phyloP scores from a whole-genome alignment of 1,284 basidiomycete genomes.

The Agroathelia rolfsii region DNA sequence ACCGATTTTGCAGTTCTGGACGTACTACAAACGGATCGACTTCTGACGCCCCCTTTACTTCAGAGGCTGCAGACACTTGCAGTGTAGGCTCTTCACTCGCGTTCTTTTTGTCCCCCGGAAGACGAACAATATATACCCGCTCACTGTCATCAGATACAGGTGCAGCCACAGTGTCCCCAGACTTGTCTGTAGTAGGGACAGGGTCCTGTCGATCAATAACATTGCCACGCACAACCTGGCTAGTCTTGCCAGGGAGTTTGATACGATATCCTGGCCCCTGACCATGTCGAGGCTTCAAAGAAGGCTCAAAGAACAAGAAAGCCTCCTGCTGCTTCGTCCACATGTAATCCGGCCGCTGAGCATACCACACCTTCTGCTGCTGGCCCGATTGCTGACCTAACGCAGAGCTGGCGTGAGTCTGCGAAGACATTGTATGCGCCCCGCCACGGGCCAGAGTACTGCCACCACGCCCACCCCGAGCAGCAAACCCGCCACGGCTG shows the following conservation, averaged over 20 bases:
- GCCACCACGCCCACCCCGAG: constrained; percentile 30
- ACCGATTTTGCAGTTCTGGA: too few relatives aligned
- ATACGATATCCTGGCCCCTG: constrained; percentile 46
- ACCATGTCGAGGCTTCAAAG: constrained; percentile 45
- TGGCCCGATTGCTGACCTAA: constrained; percentile 20
- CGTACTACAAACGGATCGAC: too few relatives aligned
- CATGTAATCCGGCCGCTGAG: constrained; percentile 64
- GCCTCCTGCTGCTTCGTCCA: constrained; percentile 74
- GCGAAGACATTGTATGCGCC: too few relatives aligned
- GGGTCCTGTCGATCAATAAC: constrained; percentile 12
- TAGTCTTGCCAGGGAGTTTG: constrained; percentile 41
- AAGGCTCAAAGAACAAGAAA: constrained; percentile 54
- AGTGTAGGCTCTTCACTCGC: constrained; percentile 12
- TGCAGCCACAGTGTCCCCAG: constrained; percentile 13
- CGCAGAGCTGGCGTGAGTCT: constrained; percentile 19
- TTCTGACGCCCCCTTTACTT: too few relatives aligned
- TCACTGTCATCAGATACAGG: constrained; percentile 30
- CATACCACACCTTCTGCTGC: constrained; percentile 49
- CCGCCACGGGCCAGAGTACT: constrained; percentile 35
- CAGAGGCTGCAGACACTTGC: constrained; percentile 20
- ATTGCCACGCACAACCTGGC: constrained; percentile 18
- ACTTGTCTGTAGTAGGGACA: constrained; percentile 9
- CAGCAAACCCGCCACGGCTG: constrained; percentile 17
- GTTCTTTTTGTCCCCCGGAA: constrained; percentile 34
- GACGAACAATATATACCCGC: constrained; percentile 39